Conservation (phyloP, 2,329 filamentous ascomycete species). For the Orbilia ellipsospora region DNA sequence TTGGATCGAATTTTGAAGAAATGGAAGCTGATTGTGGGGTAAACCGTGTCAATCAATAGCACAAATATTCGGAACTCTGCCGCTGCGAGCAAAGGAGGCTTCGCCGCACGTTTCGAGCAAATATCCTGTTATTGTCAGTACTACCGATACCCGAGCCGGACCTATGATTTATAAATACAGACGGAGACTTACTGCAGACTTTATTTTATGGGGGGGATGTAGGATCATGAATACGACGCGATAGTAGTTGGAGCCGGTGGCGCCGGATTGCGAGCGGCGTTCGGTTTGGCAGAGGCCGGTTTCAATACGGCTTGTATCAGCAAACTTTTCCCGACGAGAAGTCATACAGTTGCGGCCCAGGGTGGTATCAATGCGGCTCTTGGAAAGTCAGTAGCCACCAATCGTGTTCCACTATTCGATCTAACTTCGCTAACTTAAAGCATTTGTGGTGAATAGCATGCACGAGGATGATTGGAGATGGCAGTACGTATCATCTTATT, state of each 20-base stretch:
- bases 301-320: conserved; percentile 90
- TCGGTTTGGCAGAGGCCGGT: conserved; percentile 85
- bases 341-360: conserved; percentile 83
- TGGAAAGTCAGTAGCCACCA: conserved; percentile 70
- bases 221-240: conserved; percentile 99
- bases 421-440: conserved; percentile 8
- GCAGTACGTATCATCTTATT: conserved; percentile 67
- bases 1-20: not conserved
- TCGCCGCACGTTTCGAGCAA: conserved; percentile 86
- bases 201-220: conserved; percentile 56
- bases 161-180: not conserved
- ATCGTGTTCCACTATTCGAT: not conserved
- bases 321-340: conserved; percentile 87
- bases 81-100: conserved; percentile 91
- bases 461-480: conserved; percentile 98
- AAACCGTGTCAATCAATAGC: conserved; percentile 65
- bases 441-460: conserved; percentile 68
- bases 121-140: conserved; percentile 90
- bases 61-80: conserved; percentile 84
- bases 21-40: conserved; percentile 43
- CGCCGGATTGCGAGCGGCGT: conserved; percentile 82
- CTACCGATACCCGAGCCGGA: not conserved
- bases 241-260: conserved; percentile 90
- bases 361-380: conserved; percentile 89
- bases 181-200: conserved; percentile 41